Evolutionary conservation across 1,284 basidiomycete species (phyloP).

Genomic region (Porodaedalea pini): DNA sequence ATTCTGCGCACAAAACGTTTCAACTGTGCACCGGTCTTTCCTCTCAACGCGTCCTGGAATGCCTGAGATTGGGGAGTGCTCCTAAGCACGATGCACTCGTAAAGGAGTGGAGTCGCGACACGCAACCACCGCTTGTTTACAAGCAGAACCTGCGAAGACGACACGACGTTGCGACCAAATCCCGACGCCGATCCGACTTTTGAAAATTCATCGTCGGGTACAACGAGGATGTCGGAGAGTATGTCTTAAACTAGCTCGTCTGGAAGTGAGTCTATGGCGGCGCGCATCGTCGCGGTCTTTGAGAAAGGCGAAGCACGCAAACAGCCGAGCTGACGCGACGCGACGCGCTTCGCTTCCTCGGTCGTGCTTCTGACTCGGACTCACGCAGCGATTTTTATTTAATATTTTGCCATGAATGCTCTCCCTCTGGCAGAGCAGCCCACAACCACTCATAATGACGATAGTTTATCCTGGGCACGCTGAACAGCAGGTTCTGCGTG

Average conservation of each 20-base stretch:
- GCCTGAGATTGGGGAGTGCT: neutral
- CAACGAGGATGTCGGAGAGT: neutral
- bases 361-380: too few species aligned
- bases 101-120: too few species aligned
- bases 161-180: neutral
- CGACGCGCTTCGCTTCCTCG: too few species aligned
- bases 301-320: too few species aligned
- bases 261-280: slow-evolving; percentile 48
- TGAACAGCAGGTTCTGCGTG: neutral
- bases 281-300: neutral
- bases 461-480: slow-evolving; percentile 7
- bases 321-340: too few species aligned
- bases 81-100: neutral
- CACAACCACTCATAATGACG: neutral
- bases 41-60: neutral
- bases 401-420: neutral
- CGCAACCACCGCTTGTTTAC: too few species aligned
- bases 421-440: neutral
- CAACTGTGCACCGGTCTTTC: neutral
- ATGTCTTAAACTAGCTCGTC: slow-evolving; percentile 33
- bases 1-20: neutral
- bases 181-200: neutral
- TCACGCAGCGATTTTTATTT: too few species aligned
- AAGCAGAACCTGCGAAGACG: neutral
- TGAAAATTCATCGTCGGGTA: neutral